Evolutionary conservation across 1,284 basidiomycete genomes (phyloP).

Genomic region (Porodaedalea pini): DNA sequence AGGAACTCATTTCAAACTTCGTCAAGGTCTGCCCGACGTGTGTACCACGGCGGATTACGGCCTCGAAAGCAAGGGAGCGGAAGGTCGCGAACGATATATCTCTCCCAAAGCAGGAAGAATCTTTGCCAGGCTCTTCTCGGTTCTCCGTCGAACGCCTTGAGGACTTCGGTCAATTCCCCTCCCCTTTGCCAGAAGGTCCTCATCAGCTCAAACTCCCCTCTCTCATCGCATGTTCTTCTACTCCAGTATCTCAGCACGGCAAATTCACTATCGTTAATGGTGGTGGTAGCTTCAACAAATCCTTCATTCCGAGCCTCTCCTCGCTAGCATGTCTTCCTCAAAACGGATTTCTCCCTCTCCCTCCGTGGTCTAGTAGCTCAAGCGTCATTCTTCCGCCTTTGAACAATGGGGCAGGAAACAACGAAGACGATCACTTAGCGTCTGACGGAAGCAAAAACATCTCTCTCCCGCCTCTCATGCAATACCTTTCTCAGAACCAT

Average conservation of each 20-base stretch:
- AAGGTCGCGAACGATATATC: constrained; percentile 22
- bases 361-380: background rate
- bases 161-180: constrained; percentile 10
- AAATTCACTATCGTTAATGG: background rate
- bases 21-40: constrained; percentile 76
- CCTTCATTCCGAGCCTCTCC: background rate
- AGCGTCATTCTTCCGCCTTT: constrained; percentile 6
- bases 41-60: constrained; percentile 30
- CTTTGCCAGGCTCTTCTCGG: background rate
- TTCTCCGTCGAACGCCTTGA: constrained; percentile 8
- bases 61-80: background rate
- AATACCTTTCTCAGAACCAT: constrained; percentile 8
- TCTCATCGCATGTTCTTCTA: background rate
- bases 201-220: background rate
- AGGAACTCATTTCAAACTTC: constrained; percentile 72
- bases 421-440: background rate
- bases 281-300: background rate
- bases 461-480: constrained; percentile 12
- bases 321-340: background rate
- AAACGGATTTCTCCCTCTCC: background rate
- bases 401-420: background rate
- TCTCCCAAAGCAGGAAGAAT: constrained; percentile 28
- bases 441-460: background rate
- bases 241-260: background rate
- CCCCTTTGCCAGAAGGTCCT: background rate